Evolutionary conservation across 306 rosid species (phyloP), one percentile per base, ranked within the genome.

Genomic region (Hippophae gyantsensis): DNA sequence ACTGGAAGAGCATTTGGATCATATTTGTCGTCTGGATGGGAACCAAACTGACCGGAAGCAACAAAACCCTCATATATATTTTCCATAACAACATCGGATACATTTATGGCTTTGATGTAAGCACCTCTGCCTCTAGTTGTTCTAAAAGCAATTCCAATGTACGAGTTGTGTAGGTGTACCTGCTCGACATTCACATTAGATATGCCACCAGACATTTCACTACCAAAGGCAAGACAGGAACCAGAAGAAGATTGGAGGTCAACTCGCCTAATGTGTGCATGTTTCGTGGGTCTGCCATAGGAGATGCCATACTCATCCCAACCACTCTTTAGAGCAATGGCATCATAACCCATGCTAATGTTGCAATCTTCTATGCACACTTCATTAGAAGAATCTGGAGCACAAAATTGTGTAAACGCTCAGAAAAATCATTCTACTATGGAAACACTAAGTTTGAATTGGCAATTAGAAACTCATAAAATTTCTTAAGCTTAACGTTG

Each of bases 191-290:
- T 61, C 55, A 81, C 12, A 41, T 60, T 40, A 2, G 81, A 79
- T 62, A 84, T 75, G 44, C 92, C 92, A 69, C 87, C 85, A 6
- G 92, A 84, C 87, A 84, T 84, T 65, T 81, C 85, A 57, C 83
- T 81, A 6, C 87, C 85, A 52, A 81, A 66, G 11, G 87, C 85
- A 14, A 84, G 43, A 59, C 85, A 78, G 0, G 87, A 77, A 43
- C 92, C 84, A 1, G 65, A 64, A 43, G 76, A 67, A 42, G 87
- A 81, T 58, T 74, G 78, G 13, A 77, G 69, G 55, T 69, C 18
- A 43, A 84, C 84, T 9, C 49, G 62, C 25, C 64, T 70, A 44
- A 84, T 82, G 69, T 78, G 80, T 43, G 77, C 78, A 56, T 41
- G 73, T 8, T 63, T 61, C 47, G 84, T 79, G 10, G 86, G 74